These are phyloP conservation scores for Xylaria digitata DNA, from an alignment of 2,329 filamentous ascomycete genomes.

Conservation along the genomic window DNA sequence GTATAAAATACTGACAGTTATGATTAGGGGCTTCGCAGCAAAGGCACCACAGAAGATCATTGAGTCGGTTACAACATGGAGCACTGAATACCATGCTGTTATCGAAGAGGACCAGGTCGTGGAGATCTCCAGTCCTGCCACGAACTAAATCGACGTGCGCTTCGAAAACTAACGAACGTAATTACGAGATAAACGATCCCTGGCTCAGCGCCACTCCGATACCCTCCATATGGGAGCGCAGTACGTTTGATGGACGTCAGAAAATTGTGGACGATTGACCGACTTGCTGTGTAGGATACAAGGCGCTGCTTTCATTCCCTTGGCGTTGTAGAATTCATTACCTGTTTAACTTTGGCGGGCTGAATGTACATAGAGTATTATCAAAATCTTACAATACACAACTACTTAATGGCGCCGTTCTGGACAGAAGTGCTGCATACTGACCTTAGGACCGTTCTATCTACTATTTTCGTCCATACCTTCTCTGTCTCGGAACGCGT, in stretches of 20 bases:
- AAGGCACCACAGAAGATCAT: constrained; percentile 77
- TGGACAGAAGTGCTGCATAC: not conserved
- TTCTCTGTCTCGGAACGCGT: not conserved
- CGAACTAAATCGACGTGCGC: constrained; percentile 18
- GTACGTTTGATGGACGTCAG: constrained; percentile 8
- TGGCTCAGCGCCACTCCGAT: constrained; percentile 8
- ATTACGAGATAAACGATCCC: constrained; percentile 26
- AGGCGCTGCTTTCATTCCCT: constrained; percentile 8
- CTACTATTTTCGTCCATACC: not conserved
- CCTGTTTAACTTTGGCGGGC: constrained; percentile 4
- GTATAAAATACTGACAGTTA: constrained; percentile 39
- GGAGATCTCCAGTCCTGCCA: constrained; percentile 51
- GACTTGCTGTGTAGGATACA: constrained; percentile 20
- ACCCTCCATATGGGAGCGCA: constrained; percentile 25
- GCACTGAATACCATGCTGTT: constrained; percentile 66
- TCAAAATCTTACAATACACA: not conserved
- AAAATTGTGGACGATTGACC: constrained; percentile 10
- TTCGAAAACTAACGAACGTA: constrained; percentile 9
- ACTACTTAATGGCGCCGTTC: not conserved
- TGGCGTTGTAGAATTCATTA: constrained; percentile 28
- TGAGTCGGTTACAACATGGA: constrained; percentile 71
- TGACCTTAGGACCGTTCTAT: not conserved
- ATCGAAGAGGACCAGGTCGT: constrained; percentile 84
- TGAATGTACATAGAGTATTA: constrained; percentile 16
- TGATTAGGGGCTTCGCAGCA: constrained; percentile 79